Evolutionary conservation across 441 rosid genomes (phyloP), one percentile per base, ranked within the genome.

Genomic region (Arabidopsis hybrid): DNA sequence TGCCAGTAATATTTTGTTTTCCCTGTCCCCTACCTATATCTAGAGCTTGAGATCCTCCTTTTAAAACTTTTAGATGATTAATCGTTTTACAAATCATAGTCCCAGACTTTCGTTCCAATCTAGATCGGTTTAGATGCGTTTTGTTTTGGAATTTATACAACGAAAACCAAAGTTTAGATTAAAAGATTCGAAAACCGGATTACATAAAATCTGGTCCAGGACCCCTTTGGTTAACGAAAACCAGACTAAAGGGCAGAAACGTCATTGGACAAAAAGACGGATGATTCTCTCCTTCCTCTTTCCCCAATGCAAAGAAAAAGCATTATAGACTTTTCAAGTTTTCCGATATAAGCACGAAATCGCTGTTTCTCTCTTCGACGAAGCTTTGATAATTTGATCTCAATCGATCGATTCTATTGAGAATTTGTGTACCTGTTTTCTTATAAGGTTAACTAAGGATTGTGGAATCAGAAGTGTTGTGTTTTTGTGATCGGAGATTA

Each of bases 401-500:
- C 3, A 8, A 64, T 36, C 59, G 38, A 0, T 46, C 8, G 50
- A 64, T 21, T 46, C 39, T 46, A 18, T 42, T 5, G 10, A 60
- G 74, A 13, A 13, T 46, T 2, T 53, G 38, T 2, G 26, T 21
- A 21, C 17, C 16, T 11, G 63, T 4, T 42, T 39, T 0, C 3
- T 21, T 21, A 21, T 29, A 11, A 6, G 14, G 39, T 63, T 49
- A 2, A 52, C 5, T 16, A 49, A 1, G 3, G 72, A 43, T 43
- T 68, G 18, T 42, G 42, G 13, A 36, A 46, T 5, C 6, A 9
- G n/a, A 8, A 67, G 64, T 32, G 40, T 52, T 50, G 40, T 31
- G 45, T 21, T 38, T 40, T 46, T 34, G 64, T 59, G 76, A 65
- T 63, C 60, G 71, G 62, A 70, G 62, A 34, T 26, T 2, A 93